These are phyloP conservation scores for Oryza australiensis DNA, from an alignment of 176 grass and related monocot species.

Conservation along the genomic window DNA sequence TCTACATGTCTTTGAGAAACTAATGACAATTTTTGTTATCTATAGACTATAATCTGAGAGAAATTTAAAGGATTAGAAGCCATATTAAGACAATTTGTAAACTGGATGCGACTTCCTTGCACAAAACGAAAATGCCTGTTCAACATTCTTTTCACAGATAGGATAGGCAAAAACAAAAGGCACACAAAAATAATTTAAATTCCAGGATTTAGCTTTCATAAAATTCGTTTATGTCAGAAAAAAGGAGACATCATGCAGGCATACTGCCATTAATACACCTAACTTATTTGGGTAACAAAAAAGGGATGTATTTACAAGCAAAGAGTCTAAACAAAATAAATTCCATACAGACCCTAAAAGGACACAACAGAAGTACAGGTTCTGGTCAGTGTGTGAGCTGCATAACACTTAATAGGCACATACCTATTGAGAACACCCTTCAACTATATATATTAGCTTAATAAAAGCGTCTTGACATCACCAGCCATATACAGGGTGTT, in stretches of 20 bases:
- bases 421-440: slow-evolving; percentile 30
- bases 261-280: background rate
- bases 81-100: background rate
- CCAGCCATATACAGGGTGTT: slow-evolving; percentile 61
- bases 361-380: slow-evolving; percentile 5
- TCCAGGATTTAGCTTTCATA: background rate
- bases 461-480: slow-evolving; percentile 30
- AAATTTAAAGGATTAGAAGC: background rate
- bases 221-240: background rate
- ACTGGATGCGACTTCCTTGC: background rate
- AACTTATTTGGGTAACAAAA: slow-evolving; percentile 14
- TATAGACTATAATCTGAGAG: background rate
- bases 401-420: slow-evolving; percentile 33
- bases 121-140: background rate
- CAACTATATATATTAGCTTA: slow-evolving; percentile 35
- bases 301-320: slow-evolving; percentile 20
- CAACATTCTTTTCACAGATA: background rate
- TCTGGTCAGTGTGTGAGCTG: slow-evolving; percentile 7
- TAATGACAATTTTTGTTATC: background rate
- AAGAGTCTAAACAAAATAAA: slow-evolving; percentile 6
- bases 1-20: background rate
- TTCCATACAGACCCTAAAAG: background rate
- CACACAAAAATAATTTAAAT: background rate
- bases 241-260: background rate
- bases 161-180: slow-evolving; percentile 7